Evolutionary conservation across 495 filamentous ascomycete species (phyloP), one percentile per base, ranked within the genome.

Genomic region (Thermothielavioides terrestris): DNA sequence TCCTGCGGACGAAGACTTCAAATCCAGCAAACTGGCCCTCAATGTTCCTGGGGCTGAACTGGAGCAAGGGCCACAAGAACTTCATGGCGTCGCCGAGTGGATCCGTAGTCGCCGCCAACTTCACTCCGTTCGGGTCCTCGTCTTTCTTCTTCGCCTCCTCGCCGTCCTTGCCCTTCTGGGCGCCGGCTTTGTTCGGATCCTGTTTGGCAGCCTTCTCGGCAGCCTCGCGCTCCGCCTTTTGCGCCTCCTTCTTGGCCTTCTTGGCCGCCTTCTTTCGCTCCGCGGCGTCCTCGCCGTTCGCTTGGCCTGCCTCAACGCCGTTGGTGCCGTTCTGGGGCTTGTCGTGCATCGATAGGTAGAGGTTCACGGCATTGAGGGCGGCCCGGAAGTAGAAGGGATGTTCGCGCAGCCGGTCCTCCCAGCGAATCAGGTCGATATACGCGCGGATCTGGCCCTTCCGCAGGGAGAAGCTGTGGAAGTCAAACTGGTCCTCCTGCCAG

Each of bases 401-500:
- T 51, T 90, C 85, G 21, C 90, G 80, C 28, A 97, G 67, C 46
- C 78, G 76, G 57, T 99, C 90, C 59, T 97, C 91, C 92, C 92
- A 99, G 51, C 86, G 81, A 21, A 97, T 73, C 88, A 97, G 95
- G 53, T 95, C 89, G 17, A 97, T 73, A 60, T 99, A 99, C 0
- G 94, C 88, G 39, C 92, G 74, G 50, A 97, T 86, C 74, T 94
- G 91, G 6, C 94, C 92, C 68, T 97, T 97, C 9, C 90, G 77
- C 6, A 97, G 73, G 7, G 90, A 96, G 70, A 97, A 99, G 66
- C 81, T 86, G 70, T 99, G 92, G 75, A 99, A 99, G 62, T 99
- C 92, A 58, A 95, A 96, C 59, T 99, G 92, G 57, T 99, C 92
- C 56, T 99, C 92, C 55, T 94, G 83, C 92, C 92, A 99, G 34